Percentiles rank a stretch among this genome's conserved stretches.
Evolutionary conservation across 371 early-diverging fungal genomes (phyloP).

Genomic region (Apophysomyces ossiformis): DNA sequence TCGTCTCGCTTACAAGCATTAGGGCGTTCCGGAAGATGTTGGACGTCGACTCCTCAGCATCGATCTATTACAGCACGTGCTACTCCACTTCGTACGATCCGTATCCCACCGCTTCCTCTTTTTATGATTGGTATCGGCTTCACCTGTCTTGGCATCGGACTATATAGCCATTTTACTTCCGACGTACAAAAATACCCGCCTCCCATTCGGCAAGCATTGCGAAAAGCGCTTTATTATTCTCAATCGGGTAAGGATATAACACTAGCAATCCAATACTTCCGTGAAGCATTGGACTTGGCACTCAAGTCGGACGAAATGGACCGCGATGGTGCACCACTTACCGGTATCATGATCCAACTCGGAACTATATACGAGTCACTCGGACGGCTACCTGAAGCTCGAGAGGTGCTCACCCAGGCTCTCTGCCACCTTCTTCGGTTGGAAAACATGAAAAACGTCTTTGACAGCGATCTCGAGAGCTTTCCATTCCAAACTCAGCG

Average conservation of each 20-base stretch:
- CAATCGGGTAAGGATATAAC: conserved; percentile 52
- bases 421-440: conserved; percentile 41
- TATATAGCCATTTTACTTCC: conserved; percentile 61
- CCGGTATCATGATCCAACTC: conserved; percentile 68
- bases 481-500: conserved; percentile 36
- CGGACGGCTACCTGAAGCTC: conserved; percentile 58
- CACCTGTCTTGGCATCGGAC: conserved; percentile 49
- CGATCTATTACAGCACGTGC: background rate
- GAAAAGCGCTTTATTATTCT: conserved; percentile 66
- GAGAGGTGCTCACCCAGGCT: conserved; percentile 53
- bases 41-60: background rate
- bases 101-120: conserved; percentile 43
- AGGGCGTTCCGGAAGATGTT: background rate
- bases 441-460: conserved; percentile 24
- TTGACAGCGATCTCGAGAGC: conserved; percentile 17
- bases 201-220: conserved; percentile 57
- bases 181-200: conserved; percentile 64
- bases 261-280: conserved; percentile 56
- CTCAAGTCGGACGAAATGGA: conserved; percentile 53
- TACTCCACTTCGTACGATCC: conserved; percentile 19
- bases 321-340: conserved; percentile 57
- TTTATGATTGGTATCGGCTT: conserved; percentile 46
- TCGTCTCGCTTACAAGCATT: background rate
- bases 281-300: conserved; percentile 52
- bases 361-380: conserved; percentile 56